A percentile compares a stretch with the other conserved stretches of the same genome.
Evolutionary conservation across 805 yeast species (phyloP).

Genomic region (Ascoidea rubescens): DNA sequence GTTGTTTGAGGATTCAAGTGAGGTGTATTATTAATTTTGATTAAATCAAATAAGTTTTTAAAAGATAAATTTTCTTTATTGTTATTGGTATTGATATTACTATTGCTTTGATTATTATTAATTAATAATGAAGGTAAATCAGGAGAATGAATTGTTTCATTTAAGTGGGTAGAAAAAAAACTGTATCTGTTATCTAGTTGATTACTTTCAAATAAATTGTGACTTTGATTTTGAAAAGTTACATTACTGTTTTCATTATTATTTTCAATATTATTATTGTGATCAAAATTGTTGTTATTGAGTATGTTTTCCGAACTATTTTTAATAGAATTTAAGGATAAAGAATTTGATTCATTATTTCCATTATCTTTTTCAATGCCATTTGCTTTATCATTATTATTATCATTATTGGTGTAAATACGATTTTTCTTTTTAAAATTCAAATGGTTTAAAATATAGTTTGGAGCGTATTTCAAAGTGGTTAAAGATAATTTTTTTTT

Average conservation of each 20-base stretch:
- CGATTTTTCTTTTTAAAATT: neutral
- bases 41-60: too few relatives aligned
- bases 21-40: too few relatives aligned
- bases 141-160: constrained; percentile 81
- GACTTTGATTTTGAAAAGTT: neutral
- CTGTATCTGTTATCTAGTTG: constrained; percentile 46
- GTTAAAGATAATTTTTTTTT: constrained; percentile 22
- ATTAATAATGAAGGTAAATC: constrained; percentile 71
- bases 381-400: neutral
- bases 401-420: neutral
- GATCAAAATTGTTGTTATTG: too few relatives aligned
- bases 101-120: too few relatives aligned
- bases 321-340: too few relatives aligned
- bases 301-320: too few relatives aligned
- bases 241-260: neutral
- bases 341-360: too few relatives aligned
- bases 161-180: constrained; percentile 68
- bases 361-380: neutral
- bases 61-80: too few relatives aligned
- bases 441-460: constrained; percentile 3
- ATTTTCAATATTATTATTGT: neutral
- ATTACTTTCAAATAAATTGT: too few relatives aligned
- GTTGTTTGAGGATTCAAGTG: constrained; percentile 13
- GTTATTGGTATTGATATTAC: too few relatives aligned
- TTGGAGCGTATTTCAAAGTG: constrained; percentile 53